Evolutionary conservation across 331 rosid genomes (phyloP), one percentile per base, ranked within the genome.

Genomic region (Acacia pycnantha): DNA sequence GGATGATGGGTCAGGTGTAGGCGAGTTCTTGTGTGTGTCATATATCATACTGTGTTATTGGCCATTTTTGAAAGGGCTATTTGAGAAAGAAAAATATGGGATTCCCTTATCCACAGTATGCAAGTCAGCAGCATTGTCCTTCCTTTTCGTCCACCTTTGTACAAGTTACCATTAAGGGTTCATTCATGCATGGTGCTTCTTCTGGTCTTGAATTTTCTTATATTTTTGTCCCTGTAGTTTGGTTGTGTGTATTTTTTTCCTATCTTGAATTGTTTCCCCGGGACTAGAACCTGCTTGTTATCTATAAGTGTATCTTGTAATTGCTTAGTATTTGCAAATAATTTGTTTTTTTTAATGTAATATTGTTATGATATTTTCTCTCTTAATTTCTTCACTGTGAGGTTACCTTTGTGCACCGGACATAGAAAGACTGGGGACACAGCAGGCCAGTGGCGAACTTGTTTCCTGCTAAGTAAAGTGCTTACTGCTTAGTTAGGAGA

Each of bases 1-100:
- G 2, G 66, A 27, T 0, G 70, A 22, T 35, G 64, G 62, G 50
- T 80, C 76, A 14, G 94, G 97, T 35, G 12, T 62, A 4, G 90
- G 94, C 18, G 97, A 94, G 77, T 68, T 77, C 13, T 40, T 87
- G 0, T 75, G 87, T 26, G 81, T 85, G 27, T 48, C 48, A 3
- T 87, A 83, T 82, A 11, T 92, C 77, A 81, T 94, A 13, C 5
- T 86, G 15, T 91, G 92, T 50, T 82, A 84, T 5, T 85, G 84
- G 91, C 93, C 92, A 69, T 85, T 86, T 80, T 8, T 94, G 19
- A 91, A 86, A 59, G 97, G 97, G 11, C 4, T 94, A 56, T 90
- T 91, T 82, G 79, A 44, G 4, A 86, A 76, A 27, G 94, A 91
- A 70, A 91, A 82, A 74, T 86, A 86, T 71, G 97, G 97, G 46